Base-by-base conservation (phyloP, 495 filamentous ascomycete species). In the Penicilliopsis zonata region DNA sequence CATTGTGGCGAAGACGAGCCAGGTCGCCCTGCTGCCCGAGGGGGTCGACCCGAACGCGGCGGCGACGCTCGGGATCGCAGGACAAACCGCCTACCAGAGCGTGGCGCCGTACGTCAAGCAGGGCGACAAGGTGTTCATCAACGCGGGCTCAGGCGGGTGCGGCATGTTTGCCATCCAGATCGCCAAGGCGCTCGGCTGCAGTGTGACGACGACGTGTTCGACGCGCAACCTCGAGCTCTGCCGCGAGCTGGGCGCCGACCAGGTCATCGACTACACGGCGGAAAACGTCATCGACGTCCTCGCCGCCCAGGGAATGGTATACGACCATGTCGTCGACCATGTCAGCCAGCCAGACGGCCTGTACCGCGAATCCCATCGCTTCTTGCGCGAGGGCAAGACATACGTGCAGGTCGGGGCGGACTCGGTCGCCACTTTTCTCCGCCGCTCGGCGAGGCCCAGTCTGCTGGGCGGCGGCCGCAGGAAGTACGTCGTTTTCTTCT, bases 191-290 rank as follows among this genome's bases (percentile, higher is more conserved):
- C 36, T 73, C n/a, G 76, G 77, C 0, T 78, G 74, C 43, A 59
- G 70, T 40, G 76, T 82, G 17, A 75, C 71, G 2, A 52, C 59
- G 3, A 66, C 65, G 0, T 82, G 78, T 35, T 80, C 74, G 7
- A 61, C 55, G 5, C 44, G 48, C 6, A 84, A 82, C 47, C 52
- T 63, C 0, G 63, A 71, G 29, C 52, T 80, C 1, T 74, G 70
- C 41, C 57, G 57, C 20, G 47, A 47, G 9, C 50, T 84, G 1
- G 80, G 80, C 0, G 80, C 78, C 3, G 76, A 83, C 41, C 68
- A 76, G 33, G 61, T 82, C 2, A 59, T 86, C 25, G 77, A 86
- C 44, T 86, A 86, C 43, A 74, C 65, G n/a, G 43, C 52, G 1
- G 39, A 51, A 10, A 55, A 76, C 47, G 55, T 82, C 1, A 40